These are phyloP conservation scores for Nevesoporus exiguus DNA, from an alignment of 768 basidiomycete genomes.

Conservation along the genomic window DNA sequence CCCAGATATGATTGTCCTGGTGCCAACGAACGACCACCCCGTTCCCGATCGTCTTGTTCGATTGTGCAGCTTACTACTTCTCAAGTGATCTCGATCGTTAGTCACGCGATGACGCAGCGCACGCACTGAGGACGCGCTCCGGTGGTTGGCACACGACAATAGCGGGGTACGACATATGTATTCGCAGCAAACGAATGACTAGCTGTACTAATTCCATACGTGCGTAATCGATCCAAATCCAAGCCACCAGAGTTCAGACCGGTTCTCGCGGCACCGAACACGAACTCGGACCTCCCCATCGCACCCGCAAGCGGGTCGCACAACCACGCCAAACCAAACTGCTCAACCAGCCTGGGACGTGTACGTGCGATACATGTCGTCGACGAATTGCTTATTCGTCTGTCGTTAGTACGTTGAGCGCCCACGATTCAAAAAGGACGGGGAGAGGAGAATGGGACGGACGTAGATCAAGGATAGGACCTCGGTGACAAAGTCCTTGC, in stretches of 20 bases:
- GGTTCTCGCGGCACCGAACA: no score
- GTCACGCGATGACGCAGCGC: no score
- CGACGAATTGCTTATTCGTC: conserved; percentile 67
- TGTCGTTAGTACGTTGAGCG: conserved; percentile 22
- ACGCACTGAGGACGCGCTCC: no score
- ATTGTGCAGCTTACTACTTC: no score
- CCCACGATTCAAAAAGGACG: background rate
- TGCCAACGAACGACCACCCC: no score
- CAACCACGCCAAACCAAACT: background rate
- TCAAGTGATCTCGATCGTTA: no score
- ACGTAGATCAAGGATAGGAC: conserved; percentile 62
- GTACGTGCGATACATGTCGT: conserved; percentile 57
- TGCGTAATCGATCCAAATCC: background rate
- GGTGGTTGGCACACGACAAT: background rate
- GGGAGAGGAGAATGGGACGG: conserved; percentile 20
- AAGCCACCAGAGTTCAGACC: background rate
- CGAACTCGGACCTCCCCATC: background rate
- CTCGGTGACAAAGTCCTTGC: conserved; percentile 58
- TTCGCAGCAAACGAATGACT: background rate
- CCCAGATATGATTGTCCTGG: no score
- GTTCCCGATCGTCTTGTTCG: no score
- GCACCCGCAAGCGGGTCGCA: background rate
- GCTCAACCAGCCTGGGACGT: conserved; percentile 17
- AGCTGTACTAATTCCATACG: background rate
- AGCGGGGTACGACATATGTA: background rate